Evolutionary conservation across 2,329 filamentous ascomycete species (phyloP).

Genomic region (Albifimbria verrucaria): DNA sequence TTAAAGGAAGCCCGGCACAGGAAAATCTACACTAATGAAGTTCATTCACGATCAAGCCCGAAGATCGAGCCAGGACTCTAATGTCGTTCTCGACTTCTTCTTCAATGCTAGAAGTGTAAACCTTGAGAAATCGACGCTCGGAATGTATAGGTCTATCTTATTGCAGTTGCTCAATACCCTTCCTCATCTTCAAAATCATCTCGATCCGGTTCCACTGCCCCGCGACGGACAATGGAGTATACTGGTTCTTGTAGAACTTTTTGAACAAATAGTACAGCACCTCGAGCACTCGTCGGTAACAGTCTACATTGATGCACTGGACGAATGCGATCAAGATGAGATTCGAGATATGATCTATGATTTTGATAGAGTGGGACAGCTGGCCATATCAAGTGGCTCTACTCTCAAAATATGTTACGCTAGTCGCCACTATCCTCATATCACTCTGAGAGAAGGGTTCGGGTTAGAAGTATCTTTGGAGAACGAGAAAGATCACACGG

Average conservation of each 20-base stretch:
- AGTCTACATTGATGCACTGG: conserved; percentile 35
- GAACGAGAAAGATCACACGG: conserved; percentile 25
- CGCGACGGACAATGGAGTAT: too few species aligned
- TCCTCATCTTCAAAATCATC: not conserved
- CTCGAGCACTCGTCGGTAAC: conserved; percentile 8
- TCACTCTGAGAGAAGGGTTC: conserved; percentile 25
- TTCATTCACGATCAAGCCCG: not conserved
- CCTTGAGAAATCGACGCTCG: not conserved
- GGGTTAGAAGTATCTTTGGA: conserved; percentile 32
- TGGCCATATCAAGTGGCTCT: conserved; percentile 12
- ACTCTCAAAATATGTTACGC: conserved; percentile 37
- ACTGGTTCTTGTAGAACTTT: too few species aligned
- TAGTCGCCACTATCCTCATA: conserved; percentile 43
- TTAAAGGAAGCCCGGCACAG: not conserved
- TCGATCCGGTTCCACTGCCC: too few species aligned
- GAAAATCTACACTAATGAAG: not conserved
- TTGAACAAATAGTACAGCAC: not conserved
- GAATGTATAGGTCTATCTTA: not conserved
- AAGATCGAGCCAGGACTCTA: not conserved
- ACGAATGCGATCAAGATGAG: conserved; percentile 42
- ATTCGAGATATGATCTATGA: conserved; percentile 36
- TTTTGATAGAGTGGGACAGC: conserved; percentile 34
- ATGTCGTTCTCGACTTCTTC: not conserved
- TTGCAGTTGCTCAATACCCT: not conserved
- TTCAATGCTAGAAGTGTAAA: not conserved